Evolutionary conservation across 1,284 basidiomycete genomes (phyloP).

Genomic region (Ustilago esculenta): DNA sequence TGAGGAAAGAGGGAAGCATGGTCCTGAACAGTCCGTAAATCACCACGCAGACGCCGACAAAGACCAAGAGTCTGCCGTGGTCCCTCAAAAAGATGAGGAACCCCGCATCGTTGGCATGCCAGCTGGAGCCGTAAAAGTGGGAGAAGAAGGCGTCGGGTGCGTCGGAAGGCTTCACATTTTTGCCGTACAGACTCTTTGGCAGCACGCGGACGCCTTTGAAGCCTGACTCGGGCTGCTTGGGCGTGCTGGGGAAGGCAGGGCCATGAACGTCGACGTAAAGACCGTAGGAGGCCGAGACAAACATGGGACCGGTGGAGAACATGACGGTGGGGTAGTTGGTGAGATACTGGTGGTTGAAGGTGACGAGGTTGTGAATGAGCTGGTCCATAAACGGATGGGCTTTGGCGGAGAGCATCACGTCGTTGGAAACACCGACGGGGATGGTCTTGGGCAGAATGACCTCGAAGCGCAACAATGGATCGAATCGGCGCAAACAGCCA

Average conservation of each 20-base stretch:
- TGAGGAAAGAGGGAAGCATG: conserved; percentile 32
- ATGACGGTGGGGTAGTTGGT: conserved; percentile 99
- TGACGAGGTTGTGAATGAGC: conserved; percentile 86
- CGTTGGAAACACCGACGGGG: conserved; percentile 88
- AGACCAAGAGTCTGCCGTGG: conserved; percentile 58
- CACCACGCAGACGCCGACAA: conserved; percentile 45
- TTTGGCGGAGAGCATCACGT: conserved; percentile 90
- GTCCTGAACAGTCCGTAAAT: conserved; percentile 43
- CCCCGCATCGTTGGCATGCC: conserved; percentile 71
- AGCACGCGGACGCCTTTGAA: conserved; percentile 76
- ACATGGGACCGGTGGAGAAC: conserved; percentile 88
- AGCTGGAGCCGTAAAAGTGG: conserved; percentile 95
- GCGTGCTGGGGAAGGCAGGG: conserved; percentile 88
- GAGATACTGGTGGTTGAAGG: conserved; percentile 92
- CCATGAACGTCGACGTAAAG: conserved; percentile 73
- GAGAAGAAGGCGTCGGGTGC: conserved; percentile 85
- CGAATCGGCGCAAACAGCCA: conserved; percentile 88
- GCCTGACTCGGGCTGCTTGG: conserved; percentile 76
- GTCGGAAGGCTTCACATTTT: conserved; percentile 85
- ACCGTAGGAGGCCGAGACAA: conserved; percentile 64
- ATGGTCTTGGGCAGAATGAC: conserved; percentile 93
- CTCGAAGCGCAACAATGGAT: conserved; percentile 86
- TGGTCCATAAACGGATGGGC: conserved; percentile 89
- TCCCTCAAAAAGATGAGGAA: conserved; percentile 65
- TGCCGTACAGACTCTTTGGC: conserved; percentile 93